These are phyloP conservation scores for Russula lepida DNA, from an alignment of 768 basidiomycete species.

Conservation along the genomic window DNA sequence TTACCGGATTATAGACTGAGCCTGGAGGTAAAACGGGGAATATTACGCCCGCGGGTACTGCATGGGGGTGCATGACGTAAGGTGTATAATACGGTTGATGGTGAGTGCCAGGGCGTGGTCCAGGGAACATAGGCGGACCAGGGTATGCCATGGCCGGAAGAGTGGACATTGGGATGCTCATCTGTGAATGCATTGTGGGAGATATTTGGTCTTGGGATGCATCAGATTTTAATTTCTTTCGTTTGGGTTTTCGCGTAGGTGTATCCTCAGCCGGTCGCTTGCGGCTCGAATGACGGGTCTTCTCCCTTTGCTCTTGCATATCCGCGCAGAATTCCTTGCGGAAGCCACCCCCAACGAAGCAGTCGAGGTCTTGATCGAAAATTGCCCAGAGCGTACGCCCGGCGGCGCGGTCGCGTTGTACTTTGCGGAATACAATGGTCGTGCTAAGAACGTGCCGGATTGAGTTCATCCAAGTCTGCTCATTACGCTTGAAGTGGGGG, in stretches of 20 bases:
- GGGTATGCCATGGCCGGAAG: slow-evolving; percentile 23
- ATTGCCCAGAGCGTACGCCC: slow-evolving; percentile 88
- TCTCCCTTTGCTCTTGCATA: slow-evolving; percentile 31
- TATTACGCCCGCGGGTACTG: slow-evolving; percentile 53
- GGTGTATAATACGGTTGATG: slow-evolving; percentile 61
- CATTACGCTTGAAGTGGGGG: slow-evolving; percentile 87
- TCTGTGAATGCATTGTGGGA: slow-evolving; percentile 6
- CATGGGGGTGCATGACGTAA: slow-evolving; percentile 30
- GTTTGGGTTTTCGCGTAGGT: slow-evolving; percentile 26
- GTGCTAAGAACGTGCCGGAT: slow-evolving; percentile 95
- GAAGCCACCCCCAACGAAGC: slow-evolving; percentile 80
- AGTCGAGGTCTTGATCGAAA: slow-evolving; percentile 70
- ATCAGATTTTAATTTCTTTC: slow-evolving; percentile 24
- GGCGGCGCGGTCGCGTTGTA: slow-evolving; percentile 63
- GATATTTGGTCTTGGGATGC: slow-evolving; percentile 5
- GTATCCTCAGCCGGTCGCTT: slow-evolving; percentile 20
- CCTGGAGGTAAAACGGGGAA: slow-evolving; percentile 65
- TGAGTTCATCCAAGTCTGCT: slow-evolving; percentile 97
- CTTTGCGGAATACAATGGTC: slow-evolving; percentile 84
- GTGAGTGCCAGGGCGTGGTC: slow-evolving; percentile 38
- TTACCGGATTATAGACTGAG: slow-evolving; percentile 32
- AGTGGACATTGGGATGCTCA: slow-evolving; percentile 18
- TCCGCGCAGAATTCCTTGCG: slow-evolving; percentile 47
- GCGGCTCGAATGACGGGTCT: slow-evolving; percentile 13
- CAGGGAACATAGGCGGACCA: slow-evolving; percentile 27